Percentiles rank a stretch among this genome's conserved stretches.
Evolutionary conservation across 495 filamentous ascomycete genomes (phyloP).

Genomic region (Lentithecium fluviatile): DNA sequence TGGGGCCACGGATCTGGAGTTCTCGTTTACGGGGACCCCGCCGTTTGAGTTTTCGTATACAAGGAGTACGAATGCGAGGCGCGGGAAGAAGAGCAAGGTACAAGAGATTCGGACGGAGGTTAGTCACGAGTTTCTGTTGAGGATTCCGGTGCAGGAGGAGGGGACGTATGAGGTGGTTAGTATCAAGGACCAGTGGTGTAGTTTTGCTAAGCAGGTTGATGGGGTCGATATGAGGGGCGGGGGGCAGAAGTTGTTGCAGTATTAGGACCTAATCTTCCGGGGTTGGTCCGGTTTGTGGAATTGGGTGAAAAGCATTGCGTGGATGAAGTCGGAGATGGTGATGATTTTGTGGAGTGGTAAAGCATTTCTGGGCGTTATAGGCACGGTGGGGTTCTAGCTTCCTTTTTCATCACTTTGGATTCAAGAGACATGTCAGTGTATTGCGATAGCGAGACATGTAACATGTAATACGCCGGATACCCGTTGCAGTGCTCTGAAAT

Average conservation of each 20-base stretch:
- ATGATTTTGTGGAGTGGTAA: too few species aligned
- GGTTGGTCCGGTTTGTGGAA: neutral
- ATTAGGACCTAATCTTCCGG: conserved; percentile 7
- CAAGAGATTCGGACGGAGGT: conserved; percentile 86
- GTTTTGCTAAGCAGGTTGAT: conserved; percentile 67
- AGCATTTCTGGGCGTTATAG: too few species aligned
- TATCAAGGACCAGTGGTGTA: conserved; percentile 88
- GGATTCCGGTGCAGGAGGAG: conserved; percentile 80
- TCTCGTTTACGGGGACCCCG: conserved; percentile 91
- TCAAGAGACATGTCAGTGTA: too few species aligned
- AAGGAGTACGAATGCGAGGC: conserved; percentile 77
- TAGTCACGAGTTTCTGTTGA: conserved; percentile 75
- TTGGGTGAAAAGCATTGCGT: too few species aligned
- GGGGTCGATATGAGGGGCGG: conserved; percentile 41
- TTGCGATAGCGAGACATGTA: too few species aligned
- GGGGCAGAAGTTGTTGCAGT: conserved; percentile 43
- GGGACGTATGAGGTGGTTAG: conserved; percentile 95
- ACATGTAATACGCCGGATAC: too few species aligned
- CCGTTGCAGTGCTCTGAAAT: too few species aligned
- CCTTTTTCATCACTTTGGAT: too few species aligned
- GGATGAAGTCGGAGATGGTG: too few species aligned
- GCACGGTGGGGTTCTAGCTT: too few species aligned
- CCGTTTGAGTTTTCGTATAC: conserved; percentile 98
- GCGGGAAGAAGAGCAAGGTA: conserved; percentile 57
- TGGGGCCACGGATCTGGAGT: conserved; percentile 84